Conservation (phyloP, 257 asterid genomes). For the Datura wrightii region DNA sequence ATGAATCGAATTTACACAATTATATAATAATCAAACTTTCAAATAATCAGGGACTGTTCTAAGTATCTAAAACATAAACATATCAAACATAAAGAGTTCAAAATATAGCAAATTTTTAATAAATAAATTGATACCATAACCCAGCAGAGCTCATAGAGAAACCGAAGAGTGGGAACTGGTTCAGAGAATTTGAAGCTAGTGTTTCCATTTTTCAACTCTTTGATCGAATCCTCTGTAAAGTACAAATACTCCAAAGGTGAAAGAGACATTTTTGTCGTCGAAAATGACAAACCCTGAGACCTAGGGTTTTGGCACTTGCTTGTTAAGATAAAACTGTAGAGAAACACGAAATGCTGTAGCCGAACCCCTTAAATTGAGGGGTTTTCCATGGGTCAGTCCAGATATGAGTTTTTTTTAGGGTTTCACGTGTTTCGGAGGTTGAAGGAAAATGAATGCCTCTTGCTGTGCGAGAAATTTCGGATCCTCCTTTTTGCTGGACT, state of each 20-base stretch:
- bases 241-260: conserved; percentile 66
- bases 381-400: neutral
- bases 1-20: neutral
- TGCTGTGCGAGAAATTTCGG: neutral
- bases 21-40: neutral
- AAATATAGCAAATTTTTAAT: neutral
- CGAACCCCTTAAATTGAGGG: neutral
- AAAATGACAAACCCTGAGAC: conserved; percentile 23
- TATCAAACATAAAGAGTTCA: neutral
- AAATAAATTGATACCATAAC: conserved; percentile 54
- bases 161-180: conserved; percentile 72
- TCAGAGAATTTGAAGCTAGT: conserved; percentile 65
- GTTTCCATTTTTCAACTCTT: conserved; percentile 73
- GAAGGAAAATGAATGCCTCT: neutral
- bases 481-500: neutral
- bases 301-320: conserved; percentile 7
- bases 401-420: neutral
- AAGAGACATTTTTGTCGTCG: conserved; percentile 59
- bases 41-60: neutral
- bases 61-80: neutral
- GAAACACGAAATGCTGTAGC: neutral
- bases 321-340: neutral
- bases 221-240: conserved; percentile 69
- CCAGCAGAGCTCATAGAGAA: conserved; percentile 84
- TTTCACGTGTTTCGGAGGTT: neutral